phyloP scores from a whole-genome alignment of 169 alveolate species.

The Plasmodium yoelii region DNA sequence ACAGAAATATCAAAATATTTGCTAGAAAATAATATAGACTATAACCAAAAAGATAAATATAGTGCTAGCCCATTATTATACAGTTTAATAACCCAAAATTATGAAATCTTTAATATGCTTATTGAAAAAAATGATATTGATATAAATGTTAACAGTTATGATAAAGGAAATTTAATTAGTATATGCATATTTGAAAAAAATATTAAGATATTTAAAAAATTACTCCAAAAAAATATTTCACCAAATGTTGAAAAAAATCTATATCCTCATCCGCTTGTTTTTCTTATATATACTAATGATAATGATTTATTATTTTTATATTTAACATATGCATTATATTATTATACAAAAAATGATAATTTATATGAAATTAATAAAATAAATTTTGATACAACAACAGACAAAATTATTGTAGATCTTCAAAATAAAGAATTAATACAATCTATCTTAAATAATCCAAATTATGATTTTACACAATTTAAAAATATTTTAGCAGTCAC shows the following conservation, averaged over 20 bases:
- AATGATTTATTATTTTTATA: conserved; percentile 47
- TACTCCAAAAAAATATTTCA: conserved; percentile 36
- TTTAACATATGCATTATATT: conserved; percentile 44
- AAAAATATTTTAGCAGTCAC: conserved; percentile 16
- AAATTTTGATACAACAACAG: conserved; percentile 32
- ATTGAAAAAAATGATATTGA: conserved; percentile 59
- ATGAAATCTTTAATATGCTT: conserved; percentile 43
- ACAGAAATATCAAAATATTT: conserved; percentile 40
- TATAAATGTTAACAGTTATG: conserved; percentile 59
- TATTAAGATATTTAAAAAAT: conserved; percentile 37
- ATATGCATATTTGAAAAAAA: conserved; percentile 68
- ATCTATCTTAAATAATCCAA: conserved; percentile 29
- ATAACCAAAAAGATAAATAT: conserved; percentile 51
- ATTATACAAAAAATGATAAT: conserved; percentile 29
- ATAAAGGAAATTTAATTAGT: conserved; percentile 72
- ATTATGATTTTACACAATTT: conserved; percentile 19
- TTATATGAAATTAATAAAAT: conserved; percentile 34
- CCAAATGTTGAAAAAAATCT: conserved; percentile 31
- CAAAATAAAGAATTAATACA: conserved; percentile 11
- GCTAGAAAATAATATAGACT: conserved; percentile 51
- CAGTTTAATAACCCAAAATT: conserved; percentile 54
- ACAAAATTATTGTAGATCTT: conserved; percentile 22
- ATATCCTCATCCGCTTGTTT: conserved; percentile 65
- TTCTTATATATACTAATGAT: conserved; percentile 33
- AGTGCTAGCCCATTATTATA: conserved; percentile 37